A percentile compares a stretch with the other conserved stretches of the same genome.
Evolutionary conservation across 78 protist species (phyloP).

Genomic region (Dictyostelium capitatum): DNA sequence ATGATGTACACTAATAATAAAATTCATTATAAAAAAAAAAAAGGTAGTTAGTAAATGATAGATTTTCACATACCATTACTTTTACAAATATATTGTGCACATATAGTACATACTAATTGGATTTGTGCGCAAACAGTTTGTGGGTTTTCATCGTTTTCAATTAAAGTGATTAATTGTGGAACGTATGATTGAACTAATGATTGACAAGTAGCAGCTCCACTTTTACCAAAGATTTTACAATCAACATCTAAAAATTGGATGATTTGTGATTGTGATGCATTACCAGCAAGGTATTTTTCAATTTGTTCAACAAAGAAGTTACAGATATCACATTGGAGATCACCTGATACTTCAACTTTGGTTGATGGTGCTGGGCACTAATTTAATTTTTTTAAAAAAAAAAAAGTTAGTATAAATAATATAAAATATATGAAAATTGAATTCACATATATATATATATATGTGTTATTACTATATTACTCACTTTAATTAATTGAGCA

Average conservation of each 20-base stretch:
- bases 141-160: not conserved
- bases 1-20: too few species aligned
- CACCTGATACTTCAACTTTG: not conserved
- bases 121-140: constrained; percentile 11
- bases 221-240: constrained; percentile 22
- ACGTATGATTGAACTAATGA: not conserved
- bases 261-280: constrained; percentile 28
- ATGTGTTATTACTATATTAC: too few species aligned
- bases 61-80: too few species aligned
- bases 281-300: constrained; percentile 2
- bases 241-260: not conserved
- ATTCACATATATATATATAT: too few species aligned
- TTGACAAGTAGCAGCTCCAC: constrained; percentile 7
- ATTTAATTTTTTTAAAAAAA: too few species aligned
- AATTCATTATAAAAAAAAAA: too few species aligned
- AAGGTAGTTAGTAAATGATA: too few species aligned
- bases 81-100: too few species aligned
- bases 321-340: constrained; percentile 14
- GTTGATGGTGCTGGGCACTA: not conserved
- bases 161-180: not conserved
- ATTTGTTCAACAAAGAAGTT: constrained; percentile 3
- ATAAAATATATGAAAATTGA: too few species aligned
- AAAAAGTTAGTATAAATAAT: too few species aligned
- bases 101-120: not conserved
- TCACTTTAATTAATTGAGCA: not conserved